Evolutionary conservation across 306 rosid genomes (phyloP).

Genomic region (Cucurbita moschata): DNA sequence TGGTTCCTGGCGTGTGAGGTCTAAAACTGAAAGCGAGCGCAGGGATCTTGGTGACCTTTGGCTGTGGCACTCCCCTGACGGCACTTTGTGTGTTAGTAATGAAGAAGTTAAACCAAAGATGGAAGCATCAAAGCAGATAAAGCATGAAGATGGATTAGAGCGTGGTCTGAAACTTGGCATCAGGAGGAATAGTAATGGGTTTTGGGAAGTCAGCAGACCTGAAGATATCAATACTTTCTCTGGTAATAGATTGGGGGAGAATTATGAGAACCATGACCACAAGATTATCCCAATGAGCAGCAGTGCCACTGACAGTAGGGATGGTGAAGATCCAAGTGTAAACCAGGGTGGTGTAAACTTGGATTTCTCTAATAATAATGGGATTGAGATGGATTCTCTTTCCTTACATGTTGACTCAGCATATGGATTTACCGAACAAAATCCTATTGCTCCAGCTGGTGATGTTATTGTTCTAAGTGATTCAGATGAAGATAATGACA

Average conservation of each 20-base stretch:
- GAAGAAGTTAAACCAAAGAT: slow-evolving; percentile 24
- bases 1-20: slow-evolving; percentile 88
- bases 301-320: slow-evolving; percentile 74
- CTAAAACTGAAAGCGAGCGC: slow-evolving; percentile 67
- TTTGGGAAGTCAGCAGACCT: slow-evolving; percentile 80
- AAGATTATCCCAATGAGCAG: slow-evolving; percentile 91
- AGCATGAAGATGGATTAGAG: slow-evolving; percentile 75
- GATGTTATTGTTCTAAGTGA: slow-evolving; percentile 79
- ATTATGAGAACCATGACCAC: slow-evolving; percentile 40
- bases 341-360: slow-evolving; percentile 64
- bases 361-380: slow-evolving; percentile 53
- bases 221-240: slow-evolving; percentile 35
- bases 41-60: slow-evolving; percentile 60
- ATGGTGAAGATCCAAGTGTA: slow-evolving; percentile 86
- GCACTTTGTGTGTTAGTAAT: slow-evolving; percentile 30
- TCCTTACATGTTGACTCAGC: slow-evolving; percentile 46
- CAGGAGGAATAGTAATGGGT: slow-evolving; percentile 59
- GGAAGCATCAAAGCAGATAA: slow-evolving; percentile 53
- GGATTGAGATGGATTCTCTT: slow-evolving; percentile 62
- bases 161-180: slow-evolving; percentile 67
- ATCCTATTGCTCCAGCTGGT: slow-evolving; percentile 32
- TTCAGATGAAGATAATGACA: slow-evolving; percentile 72
- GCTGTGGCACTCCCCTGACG: slow-evolving; percentile 73
- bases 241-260: slow-evolving; percentile 33
- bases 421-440: slow-evolving; percentile 40